These are phyloP conservation scores for Aphelidium insulamus DNA, from an alignment of 371 early-diverging fungal genomes.

Conservation along the genomic window DNA sequence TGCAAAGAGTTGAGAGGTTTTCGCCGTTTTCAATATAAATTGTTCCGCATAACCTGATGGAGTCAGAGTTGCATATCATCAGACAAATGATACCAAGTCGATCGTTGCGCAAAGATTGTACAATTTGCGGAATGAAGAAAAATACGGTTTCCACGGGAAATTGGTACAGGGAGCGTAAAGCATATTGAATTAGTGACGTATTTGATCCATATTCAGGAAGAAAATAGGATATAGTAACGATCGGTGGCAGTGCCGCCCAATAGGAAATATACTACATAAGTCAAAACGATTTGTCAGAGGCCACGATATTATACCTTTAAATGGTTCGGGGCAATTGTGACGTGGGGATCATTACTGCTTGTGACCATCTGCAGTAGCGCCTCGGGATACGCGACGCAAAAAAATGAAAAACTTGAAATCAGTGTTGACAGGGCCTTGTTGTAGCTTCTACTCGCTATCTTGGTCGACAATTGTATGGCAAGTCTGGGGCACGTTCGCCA, in stretches of 20 bases:
- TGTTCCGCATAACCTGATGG: constrained; percentile 61
- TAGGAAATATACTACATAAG: constrained; percentile 44
- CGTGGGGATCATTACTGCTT: not conserved
- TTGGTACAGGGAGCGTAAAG: constrained; percentile 67
- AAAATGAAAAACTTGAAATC: constrained; percentile 12
- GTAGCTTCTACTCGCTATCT: too few relatives aligned
- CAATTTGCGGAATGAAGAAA: constrained; percentile 97
- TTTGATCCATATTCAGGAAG: constrained; percentile 37
- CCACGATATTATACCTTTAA: too few relatives aligned
- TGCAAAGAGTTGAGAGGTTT: constrained; percentile 80
- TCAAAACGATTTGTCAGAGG: constrained; percentile 8
- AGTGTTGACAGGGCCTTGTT: too few relatives aligned
- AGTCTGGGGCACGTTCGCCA: too few relatives aligned
- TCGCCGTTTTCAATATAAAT: constrained; percentile 77
- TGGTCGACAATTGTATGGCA: too few relatives aligned
- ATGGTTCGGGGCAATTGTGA: not conserved
- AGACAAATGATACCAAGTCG: constrained; percentile 28
- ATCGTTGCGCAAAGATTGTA: constrained; percentile 88
- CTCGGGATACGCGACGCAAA: not conserved
- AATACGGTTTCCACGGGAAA: constrained; percentile 82
- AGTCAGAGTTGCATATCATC: too few relatives aligned
- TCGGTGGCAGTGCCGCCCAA: constrained; percentile 83
- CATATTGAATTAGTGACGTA: constrained; percentile 78
- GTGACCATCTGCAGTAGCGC: not conserved
- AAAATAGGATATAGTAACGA: constrained; percentile 61